Base-by-base conservation (phyloP, 352 stramenopile genomes). In the Phytopythium boreale region DNA sequence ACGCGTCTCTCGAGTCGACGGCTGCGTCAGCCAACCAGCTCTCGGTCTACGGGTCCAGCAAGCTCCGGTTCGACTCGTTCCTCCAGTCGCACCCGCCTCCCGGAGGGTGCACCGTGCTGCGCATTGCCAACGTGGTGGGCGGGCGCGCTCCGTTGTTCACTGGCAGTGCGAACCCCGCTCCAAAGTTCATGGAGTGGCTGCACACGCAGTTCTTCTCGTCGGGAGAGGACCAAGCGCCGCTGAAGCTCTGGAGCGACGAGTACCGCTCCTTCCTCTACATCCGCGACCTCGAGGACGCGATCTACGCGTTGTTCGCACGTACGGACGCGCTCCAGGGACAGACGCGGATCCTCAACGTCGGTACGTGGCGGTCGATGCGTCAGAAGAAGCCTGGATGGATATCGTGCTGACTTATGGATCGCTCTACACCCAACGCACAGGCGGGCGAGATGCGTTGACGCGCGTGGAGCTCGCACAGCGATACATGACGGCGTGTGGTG, bases 181-280 rank as follows among this genome's bases (percentile, higher is more conserved):
- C 76, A 2, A 90, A 90, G 63, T 89, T 90, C 58, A 81, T 87
- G 66, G 52, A 87, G 47, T 90, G 82, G 82, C 67, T 90, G n/a
- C 67, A 82, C 24, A 44, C 56, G 2, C 66, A 89, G 55, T 72
- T 90, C 44, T 75, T 84, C 34, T 36, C 41, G 0, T 34, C 59
- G 0, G 56, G 29, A 9, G 12, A 22, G 9, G n/a, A 1, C 31
- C 37, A 63, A 10, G 51, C 44, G 12, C 69, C 75, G 0, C 63
- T 90, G 17, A 66, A 68, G 11, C 64, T 90, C 22, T 90, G 82
- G 82, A 75, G 62, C 52, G 82, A 90, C 62, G 82, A 90, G 65
- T 67, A 85, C 62, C 77, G 82, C 19, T 90, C 82, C 27, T 90
- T 84, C 49, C 62, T 89, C 27, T 84, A 75, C 59, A 69, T 89